A percentile compares a stretch with the other conserved stretches of the same genome.
Conservation (phyloP, 176 grass and related monocot genomes). For the Eragrostis nindensis region DNA sequence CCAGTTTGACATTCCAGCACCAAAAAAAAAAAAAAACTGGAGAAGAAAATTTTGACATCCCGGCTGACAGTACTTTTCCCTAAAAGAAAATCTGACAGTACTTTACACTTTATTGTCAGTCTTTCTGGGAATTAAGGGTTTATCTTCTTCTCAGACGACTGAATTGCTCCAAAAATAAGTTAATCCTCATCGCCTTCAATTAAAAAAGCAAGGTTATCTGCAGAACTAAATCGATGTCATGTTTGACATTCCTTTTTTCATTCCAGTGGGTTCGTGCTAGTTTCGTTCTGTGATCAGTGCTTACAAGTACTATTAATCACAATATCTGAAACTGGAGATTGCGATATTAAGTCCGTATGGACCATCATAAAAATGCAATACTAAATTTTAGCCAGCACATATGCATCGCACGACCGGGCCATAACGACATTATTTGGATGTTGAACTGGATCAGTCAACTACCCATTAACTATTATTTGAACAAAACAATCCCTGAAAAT, state of each 20-base stretch:
- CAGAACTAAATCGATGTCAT: not conserved
- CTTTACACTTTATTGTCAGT: too few relatives aligned
- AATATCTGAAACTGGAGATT: not conserved
- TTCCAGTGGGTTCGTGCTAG: not conserved
- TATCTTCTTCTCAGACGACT: too few relatives aligned
- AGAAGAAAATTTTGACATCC: not conserved
- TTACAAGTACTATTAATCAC: not conserved
- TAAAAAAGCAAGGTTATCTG: not conserved
- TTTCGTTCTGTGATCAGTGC: not conserved
- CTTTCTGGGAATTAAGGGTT: too few relatives aligned
- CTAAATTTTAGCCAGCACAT: too few relatives aligned
- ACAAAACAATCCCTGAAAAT: constrained; percentile 24
- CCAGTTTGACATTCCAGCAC: not conserved
- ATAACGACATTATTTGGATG: not conserved
- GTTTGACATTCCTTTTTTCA: too few relatives aligned
- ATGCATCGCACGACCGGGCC: not conserved
- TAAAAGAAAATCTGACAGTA: too few relatives aligned
- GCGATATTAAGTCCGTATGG: not conserved
- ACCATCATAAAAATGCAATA: not conserved
- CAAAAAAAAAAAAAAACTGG: too few relatives aligned
- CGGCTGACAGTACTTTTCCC: too few relatives aligned
- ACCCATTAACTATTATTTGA: not conserved
- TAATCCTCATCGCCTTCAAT: too few relatives aligned
- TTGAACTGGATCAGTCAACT: not conserved
- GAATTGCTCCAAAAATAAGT: too few relatives aligned